Evolutionary conservation across 2,329 filamentous ascomycete genomes (phyloP).

Genomic region (Calycina herbarum): DNA sequence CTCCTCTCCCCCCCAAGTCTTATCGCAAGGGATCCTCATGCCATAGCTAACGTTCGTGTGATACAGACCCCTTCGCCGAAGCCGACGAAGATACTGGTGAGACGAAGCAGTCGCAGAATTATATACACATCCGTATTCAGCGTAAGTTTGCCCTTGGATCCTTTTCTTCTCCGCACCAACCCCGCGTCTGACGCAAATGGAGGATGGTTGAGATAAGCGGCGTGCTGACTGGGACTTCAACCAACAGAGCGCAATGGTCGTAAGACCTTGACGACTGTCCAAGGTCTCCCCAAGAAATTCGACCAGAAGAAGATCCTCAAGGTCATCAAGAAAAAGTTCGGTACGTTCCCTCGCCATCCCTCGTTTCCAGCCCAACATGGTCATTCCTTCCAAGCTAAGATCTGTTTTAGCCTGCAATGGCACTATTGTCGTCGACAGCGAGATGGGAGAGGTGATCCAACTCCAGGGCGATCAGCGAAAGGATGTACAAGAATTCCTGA

Average conservation of each 20-base stretch:
- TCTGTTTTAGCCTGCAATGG: conserved; percentile 88
- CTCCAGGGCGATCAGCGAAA: conserved; percentile 99
- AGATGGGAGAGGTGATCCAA: conserved; percentile 99
- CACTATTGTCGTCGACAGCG: conserved; percentile 92
- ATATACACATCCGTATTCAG: conserved; percentile 99
- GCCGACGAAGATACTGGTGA: conserved; percentile 99
- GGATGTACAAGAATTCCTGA: conserved; percentile 96
- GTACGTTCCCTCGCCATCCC: conserved; percentile 49
- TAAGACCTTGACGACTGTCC: conserved; percentile 99
- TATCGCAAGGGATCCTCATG: conserved; percentile 19
- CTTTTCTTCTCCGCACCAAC: conserved; percentile 14
- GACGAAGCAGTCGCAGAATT: conserved; percentile 92
- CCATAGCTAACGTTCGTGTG: conserved; percentile 25
- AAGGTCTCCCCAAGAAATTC: conserved; percentile 98
- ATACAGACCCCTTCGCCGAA: conserved; percentile 99
- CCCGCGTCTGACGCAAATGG: conserved; percentile 18
- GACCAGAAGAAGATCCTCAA: conserved; percentile 99
- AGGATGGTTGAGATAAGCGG: conserved; percentile 24
- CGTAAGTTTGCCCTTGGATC: conserved; percentile 60
- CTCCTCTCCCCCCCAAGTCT: conserved; percentile 11
- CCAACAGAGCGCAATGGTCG: conserved; percentile 96
- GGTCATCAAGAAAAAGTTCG: conserved; percentile 99
- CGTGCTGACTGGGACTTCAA: conserved; percentile 42
- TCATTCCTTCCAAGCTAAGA: conserved; percentile 8
- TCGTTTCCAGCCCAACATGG: background rate